Conservation (phyloP, 371 early-diverging fungal genomes). For the Parasitella parasitica region DNA sequence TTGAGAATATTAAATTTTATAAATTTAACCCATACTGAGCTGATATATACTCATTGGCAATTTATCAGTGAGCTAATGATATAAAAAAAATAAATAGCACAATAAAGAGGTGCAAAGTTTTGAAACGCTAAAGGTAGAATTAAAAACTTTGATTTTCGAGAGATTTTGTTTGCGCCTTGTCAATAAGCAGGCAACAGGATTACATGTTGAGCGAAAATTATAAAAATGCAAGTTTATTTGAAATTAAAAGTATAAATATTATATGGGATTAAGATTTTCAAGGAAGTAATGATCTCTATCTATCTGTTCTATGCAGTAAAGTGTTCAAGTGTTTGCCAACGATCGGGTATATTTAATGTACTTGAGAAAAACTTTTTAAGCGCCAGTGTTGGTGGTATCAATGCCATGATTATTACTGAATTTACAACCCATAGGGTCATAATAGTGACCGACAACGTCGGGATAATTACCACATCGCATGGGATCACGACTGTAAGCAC, state of each 20-base stretch:
- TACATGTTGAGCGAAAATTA: no score
- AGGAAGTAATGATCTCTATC: background rate
- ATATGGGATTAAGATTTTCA: background rate
- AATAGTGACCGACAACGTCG: slow-evolving; percentile 33
- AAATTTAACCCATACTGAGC: no score
- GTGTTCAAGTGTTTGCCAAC: background rate
- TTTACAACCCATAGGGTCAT: slow-evolving; percentile 42
- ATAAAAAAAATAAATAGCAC: no score
- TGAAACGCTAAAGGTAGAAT: no score
- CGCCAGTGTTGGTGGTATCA: slow-evolving; percentile 30
- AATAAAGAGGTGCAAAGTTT: no score
- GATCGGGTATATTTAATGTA: background rate
- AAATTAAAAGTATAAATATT: background rate
- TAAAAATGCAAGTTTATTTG: no score
- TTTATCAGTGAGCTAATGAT: no score
- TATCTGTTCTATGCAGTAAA: background rate
- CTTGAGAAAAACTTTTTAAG: slow-evolving; percentile 6
- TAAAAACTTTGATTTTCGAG: no score
- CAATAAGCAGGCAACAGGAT: no score
- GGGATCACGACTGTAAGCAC: slow-evolving; percentile 38
- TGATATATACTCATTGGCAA: no score
- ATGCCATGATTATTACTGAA: slow-evolving; percentile 14
- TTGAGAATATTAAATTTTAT: no score
- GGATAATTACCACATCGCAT: slow-evolving; percentile 39
- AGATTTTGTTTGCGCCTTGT: no score